phyloP scores from a whole-genome alignment of 805 yeast genomes.

The Pichia phayaonensis region DNA sequence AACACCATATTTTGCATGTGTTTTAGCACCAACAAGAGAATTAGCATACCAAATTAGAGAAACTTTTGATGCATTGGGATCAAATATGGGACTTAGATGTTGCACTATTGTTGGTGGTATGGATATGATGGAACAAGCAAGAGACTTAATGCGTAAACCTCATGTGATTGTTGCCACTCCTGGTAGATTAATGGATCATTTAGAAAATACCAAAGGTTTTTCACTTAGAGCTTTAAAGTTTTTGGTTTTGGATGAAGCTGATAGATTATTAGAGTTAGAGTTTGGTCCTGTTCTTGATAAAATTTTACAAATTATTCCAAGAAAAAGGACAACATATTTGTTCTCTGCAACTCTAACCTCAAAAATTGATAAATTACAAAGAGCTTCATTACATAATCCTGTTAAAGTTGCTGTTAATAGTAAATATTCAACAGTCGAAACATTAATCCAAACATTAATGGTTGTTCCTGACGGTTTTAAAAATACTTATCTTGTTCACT shows the following conservation, averaged over 20 bases:
- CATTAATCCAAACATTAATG: conserved; percentile 82
- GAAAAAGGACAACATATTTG: conserved; percentile 72
- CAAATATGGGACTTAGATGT: conserved; percentile 85
- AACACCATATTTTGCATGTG: conserved; percentile 80
- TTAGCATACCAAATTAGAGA: conserved; percentile 84
- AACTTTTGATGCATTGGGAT: conserved; percentile 90
- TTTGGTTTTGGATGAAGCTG: conserved; percentile 96
- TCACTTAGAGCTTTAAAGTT: conserved; percentile 68
- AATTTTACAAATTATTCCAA: conserved; percentile 76
- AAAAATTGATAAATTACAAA: conserved; percentile 87
- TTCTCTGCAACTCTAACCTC: conserved; percentile 98
- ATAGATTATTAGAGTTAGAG: conserved; percentile 89
- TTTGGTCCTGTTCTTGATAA: conserved; percentile 92
- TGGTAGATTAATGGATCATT: conserved; percentile 79
- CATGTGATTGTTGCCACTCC: conserved; percentile 96
- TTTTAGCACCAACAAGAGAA: conserved; percentile 81
- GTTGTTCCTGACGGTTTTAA: conserved; percentile 89
- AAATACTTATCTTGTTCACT: conserved; percentile 76
- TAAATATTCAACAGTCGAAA: conserved; percentile 88
- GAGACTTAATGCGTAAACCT: conserved; percentile 89
- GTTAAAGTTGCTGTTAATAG: conserved; percentile 85
- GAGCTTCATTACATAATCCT: conserved; percentile 85
- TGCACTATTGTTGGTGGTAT: conserved; percentile 94
- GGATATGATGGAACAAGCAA: conserved; percentile 97
- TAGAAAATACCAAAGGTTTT: conserved; percentile 88